Percentiles rank a stretch among this genome's conserved stretches.
Conservation (phyloP, 495 filamentous ascomycete species). For the Aspergillus saccharolyticus region DNA sequence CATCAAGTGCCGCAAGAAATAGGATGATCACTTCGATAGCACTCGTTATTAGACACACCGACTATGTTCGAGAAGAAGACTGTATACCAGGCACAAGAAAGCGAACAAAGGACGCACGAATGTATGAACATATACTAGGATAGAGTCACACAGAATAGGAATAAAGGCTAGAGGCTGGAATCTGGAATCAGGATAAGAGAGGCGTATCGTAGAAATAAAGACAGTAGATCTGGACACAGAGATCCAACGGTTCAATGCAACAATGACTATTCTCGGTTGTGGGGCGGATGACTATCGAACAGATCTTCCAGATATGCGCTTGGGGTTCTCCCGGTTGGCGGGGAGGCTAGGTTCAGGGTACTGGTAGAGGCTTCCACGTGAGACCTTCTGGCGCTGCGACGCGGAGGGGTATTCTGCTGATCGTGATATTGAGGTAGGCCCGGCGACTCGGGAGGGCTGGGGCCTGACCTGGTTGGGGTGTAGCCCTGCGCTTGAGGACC, state of each 20-base stretch:
- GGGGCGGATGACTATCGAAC: conserved; percentile 61
- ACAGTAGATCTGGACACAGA: not conserved
- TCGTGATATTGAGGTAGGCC: conserved; percentile 35
- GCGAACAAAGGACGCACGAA: not conserved
- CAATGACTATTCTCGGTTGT: conserved; percentile 6
- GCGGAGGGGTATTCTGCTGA: conserved; percentile 26
- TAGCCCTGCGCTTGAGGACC: conserved; percentile 26
- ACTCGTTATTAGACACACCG: not conserved
- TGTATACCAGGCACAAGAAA: not conserved
- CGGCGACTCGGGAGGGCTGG: conserved; percentile 68
- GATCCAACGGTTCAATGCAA: not conserved
- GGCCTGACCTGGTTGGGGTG: conserved; percentile 42
- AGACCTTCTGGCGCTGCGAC: conserved; percentile 29
- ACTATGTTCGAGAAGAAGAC: not conserved
- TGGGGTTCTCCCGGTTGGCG: conserved; percentile 70
- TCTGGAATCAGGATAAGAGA: not conserved
- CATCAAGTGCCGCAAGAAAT: no score
- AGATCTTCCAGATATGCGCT: conserved; percentile 92
- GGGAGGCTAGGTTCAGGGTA: conserved; percentile 61
- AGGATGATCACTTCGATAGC: not conserved
- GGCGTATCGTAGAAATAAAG: not conserved
- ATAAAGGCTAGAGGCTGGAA: not conserved
- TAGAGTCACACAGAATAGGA: not conserved
- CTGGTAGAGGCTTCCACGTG: conserved; percentile 55
- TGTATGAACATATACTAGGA: not conserved